Base-by-base conservation (phyloP, 495 filamentous ascomycete genomes). In the Penicillium steckii region DNA sequence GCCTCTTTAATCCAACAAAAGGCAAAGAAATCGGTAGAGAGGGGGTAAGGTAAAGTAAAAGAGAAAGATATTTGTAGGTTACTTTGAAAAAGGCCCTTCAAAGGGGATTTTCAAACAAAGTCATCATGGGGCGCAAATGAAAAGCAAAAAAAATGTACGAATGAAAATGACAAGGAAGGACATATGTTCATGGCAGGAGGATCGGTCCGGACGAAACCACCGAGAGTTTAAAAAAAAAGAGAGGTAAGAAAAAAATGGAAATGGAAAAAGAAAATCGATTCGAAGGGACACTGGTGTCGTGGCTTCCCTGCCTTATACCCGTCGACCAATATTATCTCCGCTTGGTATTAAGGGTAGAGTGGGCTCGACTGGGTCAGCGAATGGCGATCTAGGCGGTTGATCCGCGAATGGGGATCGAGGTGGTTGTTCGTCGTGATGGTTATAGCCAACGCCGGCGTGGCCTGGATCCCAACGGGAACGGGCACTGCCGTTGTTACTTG, bases 281-380 rank as follows among this genome's bases (percentile, higher is more conserved):
- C n/a, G n/a, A n/a, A n/a, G n/a, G n/a, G n/a, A n/a, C n/a, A n/a
- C n/a, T n/a, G n/a, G n/a, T n/a, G n/a, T n/a, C n/a, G n/a, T n/a
- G n/a, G n/a, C n/a, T n/a, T n/a, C n/a, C n/a, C n/a, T n/a, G n/a
- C n/a, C 9, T 37, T 41, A 41, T 41, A 41, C 38, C 45, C 45
- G 26, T 24, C 52, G 42, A 22, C 45, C 52, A 13, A 40, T 49
- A 29, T 33, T 46, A 26, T 47, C 26, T 15, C 46, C 48, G 42
- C 50, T 54, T 8, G 53, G 44, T 22, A 61, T 55, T 42, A 53
- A 43, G 17, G 58, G 58, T 7, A 61, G 24, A 9, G 53, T 61
- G 4, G 58, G 58, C 44, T 61, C 53, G 9, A 54, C 15, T 3
- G 51, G 30, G 25, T 53, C 46, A 4, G 44, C 30, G 12, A 50